Conservation (phyloP, 2,329 filamentous ascomycete species). For the Fusarium sp. region DNA sequence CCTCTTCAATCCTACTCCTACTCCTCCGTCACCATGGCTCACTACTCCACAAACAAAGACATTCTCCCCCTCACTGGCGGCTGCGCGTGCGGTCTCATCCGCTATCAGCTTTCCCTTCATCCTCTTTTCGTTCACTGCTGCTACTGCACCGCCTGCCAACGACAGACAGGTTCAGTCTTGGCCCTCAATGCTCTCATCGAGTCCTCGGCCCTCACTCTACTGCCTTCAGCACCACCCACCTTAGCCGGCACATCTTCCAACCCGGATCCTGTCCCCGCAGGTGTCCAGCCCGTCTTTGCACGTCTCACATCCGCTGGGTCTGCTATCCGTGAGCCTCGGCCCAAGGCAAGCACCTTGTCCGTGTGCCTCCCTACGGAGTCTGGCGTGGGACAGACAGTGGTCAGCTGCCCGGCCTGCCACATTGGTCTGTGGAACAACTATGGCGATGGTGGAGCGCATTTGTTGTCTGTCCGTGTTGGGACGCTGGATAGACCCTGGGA, state of each 20-base stretch:
- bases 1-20: background rate
- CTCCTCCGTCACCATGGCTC: conserved; percentile 22
- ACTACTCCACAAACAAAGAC: conserved; percentile 42
- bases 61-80: conserved; percentile 55
- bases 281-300: conserved; percentile 36
- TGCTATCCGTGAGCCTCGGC: conserved; percentile 2
- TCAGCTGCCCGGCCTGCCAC: conserved; percentile 56
- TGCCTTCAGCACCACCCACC: conserved; percentile 42
- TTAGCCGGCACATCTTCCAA: conserved; percentile 28
- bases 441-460: conserved; percentile 43
- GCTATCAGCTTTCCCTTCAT: conserved; percentile 72
- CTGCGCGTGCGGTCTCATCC: conserved; percentile 76
- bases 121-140: conserved; percentile 59
- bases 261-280: conserved; percentile 17
- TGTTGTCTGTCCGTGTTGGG: conserved; percentile 56
- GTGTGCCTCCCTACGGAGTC: conserved; percentile 53
- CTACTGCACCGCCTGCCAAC: conserved; percentile 60
- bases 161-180: conserved; percentile 55
- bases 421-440: conserved; percentile 57
- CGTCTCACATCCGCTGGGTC: conserved; percentile 29
- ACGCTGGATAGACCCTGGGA: conserved; percentile 55
- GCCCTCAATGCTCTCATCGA: conserved; percentile 58
- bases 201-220: conserved; percentile 48
- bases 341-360: conserved; percentile 27
- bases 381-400: conserved; percentile 54